Base-by-base conservation (phyloP, 208 protist species). In the Trypanosoma platydactyli region DNA sequence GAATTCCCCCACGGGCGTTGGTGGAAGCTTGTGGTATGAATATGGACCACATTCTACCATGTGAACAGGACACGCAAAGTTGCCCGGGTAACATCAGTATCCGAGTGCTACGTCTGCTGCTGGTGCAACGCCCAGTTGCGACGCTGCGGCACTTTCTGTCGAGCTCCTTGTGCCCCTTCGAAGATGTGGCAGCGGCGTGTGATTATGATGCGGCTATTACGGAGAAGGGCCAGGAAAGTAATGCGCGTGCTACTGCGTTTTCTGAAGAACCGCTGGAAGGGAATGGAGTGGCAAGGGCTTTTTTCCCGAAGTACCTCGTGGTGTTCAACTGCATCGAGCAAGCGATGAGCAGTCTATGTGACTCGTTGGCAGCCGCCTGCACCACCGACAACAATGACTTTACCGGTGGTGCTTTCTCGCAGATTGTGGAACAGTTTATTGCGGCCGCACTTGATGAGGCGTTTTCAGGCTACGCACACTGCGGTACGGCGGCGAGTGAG, bases 241-340 rank as follows among this genome's bases (percentile, higher is more conserved):
- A 51, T 35, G 33, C 41, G 33, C 63, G 45, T 12, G 16, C 25
- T 5, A 49, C 22, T 22, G 64, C 50, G 42, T 67, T 67, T 71
- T 13, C 44, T 35, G 68, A 79, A 44, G 44, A 53, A 38, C 40
- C 65, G 35, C 38, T 67, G 42, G 35, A 61, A 29, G 61, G 35
- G 13, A 64, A 75, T 54, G 52, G 1, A 16, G 57, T 70, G 29
- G 73, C 42, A 16, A 35, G 48, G 33, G 73, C 51, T 51, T 76
- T 66, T 65, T 88, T 88, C 41, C 77, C 82, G 13, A 75, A 71
- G 16, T 68, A 76, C 46, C 78, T 79, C 59, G 29, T 44, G 9
- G 50, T 82, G n/a, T 65, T 80, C 48, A 45, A n/a, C 4, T 45
- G 55, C 16, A 22, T 88, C 18, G 82, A 88, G 29, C 25, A 61